Conservation (phyloP, 441 rosid species). For the Gossypium gossypioides region DNA sequence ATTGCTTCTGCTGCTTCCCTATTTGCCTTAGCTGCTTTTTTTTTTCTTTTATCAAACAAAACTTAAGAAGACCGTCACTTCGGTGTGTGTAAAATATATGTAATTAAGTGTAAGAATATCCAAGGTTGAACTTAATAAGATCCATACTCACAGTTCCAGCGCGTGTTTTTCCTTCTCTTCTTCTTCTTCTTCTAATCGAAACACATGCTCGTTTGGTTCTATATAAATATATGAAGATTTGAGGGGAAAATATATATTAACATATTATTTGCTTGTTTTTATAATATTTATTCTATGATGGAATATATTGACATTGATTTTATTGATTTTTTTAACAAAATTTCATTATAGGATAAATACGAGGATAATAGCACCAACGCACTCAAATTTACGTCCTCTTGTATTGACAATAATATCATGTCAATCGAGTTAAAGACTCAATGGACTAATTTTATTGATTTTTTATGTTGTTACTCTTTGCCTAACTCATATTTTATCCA, state of each 20-base stretch:
- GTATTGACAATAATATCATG: no score
- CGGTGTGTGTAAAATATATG: not conserved
- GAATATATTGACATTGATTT: no score
- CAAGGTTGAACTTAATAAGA: not conserved
- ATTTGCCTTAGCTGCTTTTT: not conserved
- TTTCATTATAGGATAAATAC: no score
- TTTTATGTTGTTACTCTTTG: no score
- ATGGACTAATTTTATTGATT: no score
- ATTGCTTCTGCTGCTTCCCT: not conserved
- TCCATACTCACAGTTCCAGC: constrained; percentile 4
- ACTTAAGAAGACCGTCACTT: constrained; percentile 1
- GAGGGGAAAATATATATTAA: no score
- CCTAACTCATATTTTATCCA: no score
- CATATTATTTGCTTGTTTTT: no score
- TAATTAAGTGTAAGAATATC: not conserved
- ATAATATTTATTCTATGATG: no score
- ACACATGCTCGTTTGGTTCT: not conserved
- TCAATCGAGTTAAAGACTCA: no score
- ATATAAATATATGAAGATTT: not conserved
- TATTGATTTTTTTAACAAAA: no score
- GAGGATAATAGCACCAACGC: fast-evolving
- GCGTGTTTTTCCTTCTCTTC: not conserved
- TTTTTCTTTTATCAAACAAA: not conserved
- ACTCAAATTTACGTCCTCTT: no score
- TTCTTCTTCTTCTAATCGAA: not conserved